These are phyloP conservation scores for Castanea mollissima DNA, from an alignment of 306 rosid genomes.

Conservation along the genomic window DNA sequence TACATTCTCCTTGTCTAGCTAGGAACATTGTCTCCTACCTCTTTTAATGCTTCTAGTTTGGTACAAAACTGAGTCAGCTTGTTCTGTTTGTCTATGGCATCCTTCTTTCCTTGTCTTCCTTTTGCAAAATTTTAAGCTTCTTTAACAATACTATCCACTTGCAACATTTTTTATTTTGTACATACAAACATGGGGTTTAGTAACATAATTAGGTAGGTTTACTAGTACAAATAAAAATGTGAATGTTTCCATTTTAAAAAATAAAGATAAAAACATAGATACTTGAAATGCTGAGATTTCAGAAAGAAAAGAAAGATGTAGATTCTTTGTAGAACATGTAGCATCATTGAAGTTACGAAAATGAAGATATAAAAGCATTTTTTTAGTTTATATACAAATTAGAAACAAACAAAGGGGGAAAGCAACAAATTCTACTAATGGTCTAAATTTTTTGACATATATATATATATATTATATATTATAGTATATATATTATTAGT, in stretches of 20 bases:
- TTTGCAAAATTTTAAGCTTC: constrained; percentile 75
- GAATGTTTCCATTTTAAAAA: too few relatives aligned
- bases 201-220: not conserved
- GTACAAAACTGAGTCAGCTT: constrained; percentile 85
- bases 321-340: not conserved
- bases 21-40: constrained; percentile 86
- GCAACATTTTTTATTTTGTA: constrained; percentile 6
- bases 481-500: too few relatives aligned
- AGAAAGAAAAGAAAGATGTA: too few relatives aligned
- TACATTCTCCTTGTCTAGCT: constrained; percentile 84
- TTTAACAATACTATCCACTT: constrained; percentile 71
- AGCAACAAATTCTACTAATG: too few relatives aligned
- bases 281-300: not conserved
- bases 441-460: too few relatives aligned
- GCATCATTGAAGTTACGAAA: too few relatives aligned
- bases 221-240: not conserved
- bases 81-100: constrained; percentile 88
- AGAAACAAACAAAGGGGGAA: too few relatives aligned
- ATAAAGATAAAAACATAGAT: too few relatives aligned
- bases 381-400: too few relatives aligned
- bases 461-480: too few relatives aligned
- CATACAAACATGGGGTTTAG: not conserved
- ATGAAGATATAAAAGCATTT: too few relatives aligned
- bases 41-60: constrained; percentile 94
- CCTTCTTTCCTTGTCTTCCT: constrained; percentile 90